Percentiles rank a stretch among this genome's conserved stretches.
phyloP scores from a whole-genome alignment of 2,329 filamentous ascomycete species.

The Zasmidium cellare region DNA sequence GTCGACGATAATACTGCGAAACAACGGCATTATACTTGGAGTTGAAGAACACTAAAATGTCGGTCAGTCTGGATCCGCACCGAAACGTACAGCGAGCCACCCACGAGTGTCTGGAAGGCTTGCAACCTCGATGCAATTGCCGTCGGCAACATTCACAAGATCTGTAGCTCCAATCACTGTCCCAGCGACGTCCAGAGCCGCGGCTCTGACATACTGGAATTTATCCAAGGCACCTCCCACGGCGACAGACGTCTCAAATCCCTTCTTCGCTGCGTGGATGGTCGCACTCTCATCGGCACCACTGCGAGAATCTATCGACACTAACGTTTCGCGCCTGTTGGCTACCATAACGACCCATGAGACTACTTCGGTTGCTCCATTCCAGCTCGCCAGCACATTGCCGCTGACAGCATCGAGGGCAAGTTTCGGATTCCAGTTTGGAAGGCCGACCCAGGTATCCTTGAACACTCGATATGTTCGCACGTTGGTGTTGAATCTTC shows the following conservation, averaged over 20 bases:
- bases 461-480: slow-evolving; percentile 2
- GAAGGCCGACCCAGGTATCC: background rate
- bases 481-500: background rate
- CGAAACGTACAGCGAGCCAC: background rate
- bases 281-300: background rate
- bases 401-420: background rate
- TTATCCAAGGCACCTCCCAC: background rate
- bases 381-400: background rate
- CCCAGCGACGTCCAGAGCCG: background rate
- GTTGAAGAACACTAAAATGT: background rate
- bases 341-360: background rate
- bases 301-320: background rate
- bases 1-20: background rate
- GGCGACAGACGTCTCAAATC: background rate
- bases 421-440: background rate
- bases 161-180: background rate
- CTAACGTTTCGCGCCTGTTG: background rate
- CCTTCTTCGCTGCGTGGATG: background rate
- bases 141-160: background rate
- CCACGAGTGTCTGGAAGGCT: background rate
- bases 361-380: background rate
- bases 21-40: background rate
- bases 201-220: background rate
- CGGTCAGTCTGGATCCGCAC: background rate
- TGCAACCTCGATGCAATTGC: background rate